Evolutionary conservation across 495 filamentous ascomycete genomes (phyloP), one percentile per base, ranked within the genome.

Genomic region (Annulohypoxylon moriforme): DNA sequence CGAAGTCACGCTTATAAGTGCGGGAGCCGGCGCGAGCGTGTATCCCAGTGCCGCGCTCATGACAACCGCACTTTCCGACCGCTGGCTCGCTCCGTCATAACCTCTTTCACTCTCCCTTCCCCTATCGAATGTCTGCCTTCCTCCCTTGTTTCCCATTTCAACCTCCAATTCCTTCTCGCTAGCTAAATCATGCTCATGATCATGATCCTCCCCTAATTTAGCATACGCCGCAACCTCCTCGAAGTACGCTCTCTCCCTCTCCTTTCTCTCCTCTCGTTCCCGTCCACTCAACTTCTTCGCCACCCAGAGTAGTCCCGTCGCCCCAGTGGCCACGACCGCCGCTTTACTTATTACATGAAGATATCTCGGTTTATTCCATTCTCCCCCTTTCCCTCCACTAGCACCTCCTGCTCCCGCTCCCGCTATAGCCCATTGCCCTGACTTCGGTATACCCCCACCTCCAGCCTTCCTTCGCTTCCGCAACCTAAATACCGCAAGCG

Each of bases 301-400:
- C 5, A 58, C 38, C 63, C 68, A 63, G 0, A 66, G 11, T 11
- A 58, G 57, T 1, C 62, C 34, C 16, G 66, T 50, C 2, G 63
- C 1, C 0, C 58, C 49, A 11, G 63, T 66, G 0, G 63, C 62
- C 29, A 50, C 62, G 8, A 20, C 22, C 20, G 24, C 16, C 1
- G 67, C 67, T 0, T 53, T 18, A 1, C 44, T 33, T 2, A 63
- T 16, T 1, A 52, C 52, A 8, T 60, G 60, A 10, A n/a, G 0
- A 52, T 69, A 69, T 33, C 24, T 69, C 1, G 59, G 11, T 5
- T 59, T 25, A 7, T 59, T 47, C 1, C 24, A 18, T 1, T 27
- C 34, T 7, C 29, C 52, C 2, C 13, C 47, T 1, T n/a, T 18
- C n/a, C 16, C 44, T 4, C 46, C 22, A 14, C 36, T 5, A 38